Base-by-base conservation (phyloP, 208 protist species). In the Leptomonas pyrrhocoris region DNA sequence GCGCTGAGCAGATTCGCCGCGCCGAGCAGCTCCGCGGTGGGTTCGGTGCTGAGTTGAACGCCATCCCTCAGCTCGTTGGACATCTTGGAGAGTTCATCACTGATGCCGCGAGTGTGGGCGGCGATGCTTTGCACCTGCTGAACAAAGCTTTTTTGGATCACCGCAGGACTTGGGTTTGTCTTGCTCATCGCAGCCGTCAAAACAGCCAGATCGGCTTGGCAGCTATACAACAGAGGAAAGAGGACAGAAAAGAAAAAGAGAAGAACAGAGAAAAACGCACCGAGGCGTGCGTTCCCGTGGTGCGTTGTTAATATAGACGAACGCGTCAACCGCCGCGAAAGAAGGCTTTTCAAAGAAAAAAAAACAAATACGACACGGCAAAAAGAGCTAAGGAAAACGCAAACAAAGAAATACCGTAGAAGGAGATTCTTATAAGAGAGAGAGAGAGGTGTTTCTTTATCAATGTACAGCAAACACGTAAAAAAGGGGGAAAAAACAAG, bases 41-140 rank as follows among this genome's bases (percentile, higher is more conserved):
- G 64, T 12, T 66, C 63, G 9, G 58, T 67, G 42, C 28, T 67
- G 18, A 16, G 34, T 46, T 67, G 57, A 19, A 77, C 30, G n/a
- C 63, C 48, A 28, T 72, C 64, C n/a, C 25, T 50, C 25, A 77
- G 31, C 0, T 40, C 58, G 12, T 72, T 56, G 1, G 51, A 54
- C 72, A 77, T 77, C 30, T 60, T 60, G 6, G 72, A 58, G 0
- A 77, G 28, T 19, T 77, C 72, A 36, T 77, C 59, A 40, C 50
- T 67, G 31, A 72, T 68, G 30, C 57, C 65, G 34, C 65, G 72
- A 18, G 64, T 77, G 64, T 77, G 72, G 0, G 63, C 40, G 36
- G 57, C 65, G 45, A 77, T 77, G 25, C 56, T 70, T 43, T 72
- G 72, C 55, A 77, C 72, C 31, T 67, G 64, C 43, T 68, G 72